Conservation (phyloP, 257 asterid species). For the Linderniella brevidens region DNA sequence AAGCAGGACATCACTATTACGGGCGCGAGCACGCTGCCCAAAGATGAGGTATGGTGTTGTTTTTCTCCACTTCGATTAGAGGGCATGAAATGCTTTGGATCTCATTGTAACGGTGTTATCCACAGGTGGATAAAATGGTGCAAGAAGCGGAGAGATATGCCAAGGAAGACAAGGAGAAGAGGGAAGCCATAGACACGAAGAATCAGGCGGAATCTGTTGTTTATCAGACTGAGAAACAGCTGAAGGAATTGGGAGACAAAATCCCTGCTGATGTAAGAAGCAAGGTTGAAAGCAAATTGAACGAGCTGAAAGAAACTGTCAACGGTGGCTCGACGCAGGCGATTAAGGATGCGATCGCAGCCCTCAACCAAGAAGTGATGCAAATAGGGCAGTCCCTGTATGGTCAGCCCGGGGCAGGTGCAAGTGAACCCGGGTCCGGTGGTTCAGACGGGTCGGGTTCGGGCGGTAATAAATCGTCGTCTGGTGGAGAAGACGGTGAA, state of each 20-base stretch:
- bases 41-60: constrained; percentile 63
- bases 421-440: constrained; percentile 55
- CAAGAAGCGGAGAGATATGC: constrained; percentile 84
- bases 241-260: constrained; percentile 92
- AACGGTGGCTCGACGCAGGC: constrained; percentile 69
- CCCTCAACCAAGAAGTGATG: constrained; percentile 95
- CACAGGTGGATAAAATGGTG: constrained; percentile 90
- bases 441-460: constrained; percentile 60
- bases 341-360: constrained; percentile 84
- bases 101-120: not conserved
- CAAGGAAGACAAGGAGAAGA: constrained; percentile 94
- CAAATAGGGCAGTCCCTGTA: constrained; percentile 89
- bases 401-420: constrained; percentile 55
- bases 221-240: constrained; percentile 94
- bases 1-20: constrained; percentile 94
- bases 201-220: constrained; percentile 90
- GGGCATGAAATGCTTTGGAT: too few relatives aligned
- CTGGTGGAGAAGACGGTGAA: constrained; percentile 66
- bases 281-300: constrained; percentile 84
- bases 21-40: constrained; percentile 94
- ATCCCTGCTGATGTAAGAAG: constrained; percentile 78
- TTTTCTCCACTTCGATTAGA: too few relatives aligned
- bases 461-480: constrained; percentile 50
- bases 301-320: constrained; percentile 80
- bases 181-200: constrained; percentile 94